phyloP scores from a whole-genome alignment of 2,329 filamentous ascomycete species.

The Aureobasidium mangrovei region DNA sequence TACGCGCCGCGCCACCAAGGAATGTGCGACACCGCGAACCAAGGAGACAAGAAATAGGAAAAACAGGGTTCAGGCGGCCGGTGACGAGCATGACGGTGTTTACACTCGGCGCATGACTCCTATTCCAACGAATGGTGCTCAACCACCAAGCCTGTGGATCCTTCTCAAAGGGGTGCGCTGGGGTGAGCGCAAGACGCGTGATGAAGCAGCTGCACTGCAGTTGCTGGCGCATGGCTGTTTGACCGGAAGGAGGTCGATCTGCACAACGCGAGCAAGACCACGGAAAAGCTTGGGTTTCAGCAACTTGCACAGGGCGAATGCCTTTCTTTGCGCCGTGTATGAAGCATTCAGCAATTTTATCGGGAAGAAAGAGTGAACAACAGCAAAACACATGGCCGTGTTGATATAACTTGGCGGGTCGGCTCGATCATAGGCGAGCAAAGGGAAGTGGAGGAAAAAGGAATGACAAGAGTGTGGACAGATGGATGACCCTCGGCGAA shows the following conservation, averaged over 20 bases:
- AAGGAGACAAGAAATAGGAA: background rate
- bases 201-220: constrained; percentile 3
- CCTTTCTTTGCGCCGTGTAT: background rate
- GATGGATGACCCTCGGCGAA: background rate
- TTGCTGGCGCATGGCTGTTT: background rate
- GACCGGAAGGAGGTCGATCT: background rate
- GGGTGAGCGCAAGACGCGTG: background rate
- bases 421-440: background rate
- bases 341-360: background rate
- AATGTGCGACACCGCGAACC: constrained; percentile 6
- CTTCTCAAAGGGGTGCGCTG: background rate
- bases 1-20: constrained; percentile 8
- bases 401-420: background rate
- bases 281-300: background rate
- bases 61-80: constrained; percentile 3
- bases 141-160: background rate
- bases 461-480: constrained; percentile 1
- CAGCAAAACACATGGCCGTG: background rate
- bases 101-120: constrained; percentile 1
- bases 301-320: background rate
- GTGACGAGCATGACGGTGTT: constrained; percentile 1
- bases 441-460: background rate
- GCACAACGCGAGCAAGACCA: background rate
- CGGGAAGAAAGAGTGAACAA: background rate
- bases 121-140: background rate